Base-by-base conservation (phyloP, 2,329 filamentous ascomycete species). In the Penicillium paneum region DNA sequence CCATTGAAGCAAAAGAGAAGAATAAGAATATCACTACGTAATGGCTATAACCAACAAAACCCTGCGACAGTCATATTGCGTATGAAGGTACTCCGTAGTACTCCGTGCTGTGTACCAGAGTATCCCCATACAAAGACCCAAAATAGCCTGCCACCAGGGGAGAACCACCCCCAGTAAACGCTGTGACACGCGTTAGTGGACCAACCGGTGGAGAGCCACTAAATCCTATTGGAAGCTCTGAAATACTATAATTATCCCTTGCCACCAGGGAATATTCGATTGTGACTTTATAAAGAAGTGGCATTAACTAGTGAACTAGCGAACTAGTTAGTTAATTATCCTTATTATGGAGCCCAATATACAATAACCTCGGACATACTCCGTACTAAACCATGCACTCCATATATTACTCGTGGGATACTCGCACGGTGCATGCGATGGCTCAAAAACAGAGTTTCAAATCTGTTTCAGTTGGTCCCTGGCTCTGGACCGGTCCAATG, bases 161-260 rank as follows among this genome's bases (percentile, higher is more conserved):
- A 26, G 19, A 24, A 24, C 21, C 11, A 49, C 17, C 26, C 46
- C 44, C n/a, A 21, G 40, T 40, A 45, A 45, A 44, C 42, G 34
- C 34, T 26, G 63, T 68, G 68, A 71, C 69, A 70, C 69, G 68
- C 68, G 67, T 71, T 70, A 52, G 68, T 70, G 69, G 69, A 58
- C 40, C 63, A 32, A 6, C 2, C 15, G 31, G 60, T 59, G 62
- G 61, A 43, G 59, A 52, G n/a, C 42, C 8, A 5, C 15, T 15
- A 21, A 43, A 55, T 59, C 57, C 58, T 48, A 63, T 61, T 63
- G 58, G 62, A 57, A 58, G 54, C 32, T 34, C 48, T 38, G 29
- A 50, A 52, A 31, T 55, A 35, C 61, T 62, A 57, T 62, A 62
- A 52, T 62, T 62, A 62, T 60, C 42, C 36, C 38, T 59, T 46